Conservation (phyloP, 148 eudicot species). For the Persicaria maculosa region DNA sequence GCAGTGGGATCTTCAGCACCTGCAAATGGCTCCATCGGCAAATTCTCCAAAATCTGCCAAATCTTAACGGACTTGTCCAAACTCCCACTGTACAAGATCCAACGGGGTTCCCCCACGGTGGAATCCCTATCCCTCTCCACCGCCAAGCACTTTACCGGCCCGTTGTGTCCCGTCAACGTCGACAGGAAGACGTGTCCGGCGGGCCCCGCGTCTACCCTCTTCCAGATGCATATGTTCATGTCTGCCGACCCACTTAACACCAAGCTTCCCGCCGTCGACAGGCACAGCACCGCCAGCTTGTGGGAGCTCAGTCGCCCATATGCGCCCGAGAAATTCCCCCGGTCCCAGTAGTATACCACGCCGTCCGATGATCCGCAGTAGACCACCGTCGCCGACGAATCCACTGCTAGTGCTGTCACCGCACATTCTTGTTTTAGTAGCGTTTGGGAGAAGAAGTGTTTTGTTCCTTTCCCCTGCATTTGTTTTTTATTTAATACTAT, state of each 20-base stretch:
- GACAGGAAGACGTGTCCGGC: slow-evolving; percentile 35
- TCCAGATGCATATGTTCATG: slow-evolving; percentile 68
- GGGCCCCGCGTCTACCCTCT: slow-evolving; percentile 21
- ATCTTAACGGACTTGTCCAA: slow-evolving; percentile 74
- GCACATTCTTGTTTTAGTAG: slow-evolving; percentile 70
- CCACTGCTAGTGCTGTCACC: slow-evolving; percentile 52
- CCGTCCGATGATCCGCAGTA: slow-evolving; percentile 76
- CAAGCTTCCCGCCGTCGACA: slow-evolving; percentile 43
- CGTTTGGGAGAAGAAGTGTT: slow-evolving; percentile 57
- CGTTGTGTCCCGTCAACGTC: slow-evolving; percentile 49
- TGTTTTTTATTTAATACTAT: too few relatives aligned
- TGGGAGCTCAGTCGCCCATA: slow-evolving; percentile 49
- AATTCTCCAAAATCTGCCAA: slow-evolving; percentile 42
- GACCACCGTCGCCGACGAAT: slow-evolving; percentile 27
- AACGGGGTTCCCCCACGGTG: slow-evolving; percentile 8
- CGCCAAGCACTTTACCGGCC: slow-evolving; percentile 74
- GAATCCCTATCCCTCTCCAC: slow-evolving; percentile 34
- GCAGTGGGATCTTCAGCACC: neutral
- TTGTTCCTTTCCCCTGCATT: slow-evolving; percentile 59
- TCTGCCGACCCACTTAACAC: slow-evolving; percentile 73
- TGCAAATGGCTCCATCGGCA: neutral
- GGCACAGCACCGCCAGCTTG: slow-evolving; percentile 54
- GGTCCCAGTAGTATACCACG: slow-evolving; percentile 48
- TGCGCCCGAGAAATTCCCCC: slow-evolving; percentile 22
- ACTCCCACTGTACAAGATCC: slow-evolving; percentile 66